Conservation (phyloP, 1,139 yeast genomes). For the Yamadazyma atmosphaerica region DNA sequence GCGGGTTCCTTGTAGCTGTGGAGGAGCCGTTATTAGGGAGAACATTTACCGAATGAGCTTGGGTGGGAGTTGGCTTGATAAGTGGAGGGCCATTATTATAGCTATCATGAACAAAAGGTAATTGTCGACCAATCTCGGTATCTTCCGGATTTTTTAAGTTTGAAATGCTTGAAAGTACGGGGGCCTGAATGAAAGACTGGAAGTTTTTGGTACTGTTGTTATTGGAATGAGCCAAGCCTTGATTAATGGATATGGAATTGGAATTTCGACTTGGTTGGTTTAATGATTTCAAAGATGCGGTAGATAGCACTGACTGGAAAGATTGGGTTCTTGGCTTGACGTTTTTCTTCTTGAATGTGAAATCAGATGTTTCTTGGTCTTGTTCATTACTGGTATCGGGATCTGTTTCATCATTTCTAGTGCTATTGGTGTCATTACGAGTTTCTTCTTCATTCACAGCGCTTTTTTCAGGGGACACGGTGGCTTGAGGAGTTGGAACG, state of each 20-base stretch:
- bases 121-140: conserved; percentile 43
- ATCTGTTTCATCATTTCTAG: not conserved
- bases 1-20: not conserved
- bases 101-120: conserved; percentile 37
- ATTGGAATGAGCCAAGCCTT: conserved; percentile 6
- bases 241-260: conserved; percentile 19
- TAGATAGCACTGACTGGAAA: conserved; percentile 64
- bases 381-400: not conserved
- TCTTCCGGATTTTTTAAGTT: conserved; percentile 29
- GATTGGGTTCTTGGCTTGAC: conserved; percentile 57
- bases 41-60: not conserved
- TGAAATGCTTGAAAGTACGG: conserved; percentile 42
- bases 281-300: conserved; percentile 55
- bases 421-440: not conserved
- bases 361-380: not conserved
- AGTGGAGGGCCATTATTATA: conserved; percentile 1
- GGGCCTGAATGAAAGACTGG: conserved; percentile 51
- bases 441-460: not conserved
- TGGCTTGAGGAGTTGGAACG: too few species aligned
- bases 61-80: not conserved
- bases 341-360: conserved; percentile 52
- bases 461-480: not conserved
- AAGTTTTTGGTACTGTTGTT: conserved; percentile 33
- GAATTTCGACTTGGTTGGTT: conserved; percentile 28
- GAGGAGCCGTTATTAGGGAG: not conserved